Evolutionary conservation across 208 protist species (phyloP), one percentile per base, ranked within the genome.

Genomic region (Crithidia thermophila): DNA sequence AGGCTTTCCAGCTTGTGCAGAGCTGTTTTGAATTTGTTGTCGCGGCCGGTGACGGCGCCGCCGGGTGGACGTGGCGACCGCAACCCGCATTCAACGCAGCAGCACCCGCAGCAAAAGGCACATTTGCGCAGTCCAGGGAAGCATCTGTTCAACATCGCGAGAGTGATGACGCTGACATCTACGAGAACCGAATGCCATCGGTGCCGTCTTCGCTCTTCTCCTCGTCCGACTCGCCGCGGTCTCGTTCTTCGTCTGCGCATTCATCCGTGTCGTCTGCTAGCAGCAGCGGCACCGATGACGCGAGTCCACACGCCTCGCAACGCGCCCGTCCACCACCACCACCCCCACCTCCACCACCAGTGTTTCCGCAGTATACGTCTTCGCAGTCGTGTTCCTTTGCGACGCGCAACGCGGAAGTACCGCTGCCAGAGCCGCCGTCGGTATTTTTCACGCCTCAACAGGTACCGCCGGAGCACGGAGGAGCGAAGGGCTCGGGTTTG

Each of bases 1-100:
- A 77, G 57, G 87, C 87, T 0, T 93, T 93, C 63, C 81, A 88
- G 36, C 25, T 86, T 9, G 52, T 90, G 40, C 87, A 93, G 57
- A 72, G 42, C 13, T 67, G 56, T 36, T 93, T 88, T 47, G 84
- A 93, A 33, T 23, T 42, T 11, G 43, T 53, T 5, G 21, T 53
- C 25, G 27, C 42, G 18, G 39, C 43, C 13, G 37, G 50, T 37
- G 45, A 40, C 31, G 30, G 16, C 28, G 51, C 31, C 25, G 23
- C 45, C 13, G 28, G 6, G 16, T 55, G 50, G 61, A 49, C 34
- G 36, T 55, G 61, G 61, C n/a, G 33, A 6, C 49, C 46, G 6
- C 0, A 10, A 8, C 9, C 49, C 46, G 6, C 0, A 10, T 18
- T 10, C 5, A 23, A 4, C 13, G 46, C 10, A 3, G 25, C 0